phyloP scores from a whole-genome alignment of 345 rosid genomes.

The Microthlaspi erraticum region DNA sequence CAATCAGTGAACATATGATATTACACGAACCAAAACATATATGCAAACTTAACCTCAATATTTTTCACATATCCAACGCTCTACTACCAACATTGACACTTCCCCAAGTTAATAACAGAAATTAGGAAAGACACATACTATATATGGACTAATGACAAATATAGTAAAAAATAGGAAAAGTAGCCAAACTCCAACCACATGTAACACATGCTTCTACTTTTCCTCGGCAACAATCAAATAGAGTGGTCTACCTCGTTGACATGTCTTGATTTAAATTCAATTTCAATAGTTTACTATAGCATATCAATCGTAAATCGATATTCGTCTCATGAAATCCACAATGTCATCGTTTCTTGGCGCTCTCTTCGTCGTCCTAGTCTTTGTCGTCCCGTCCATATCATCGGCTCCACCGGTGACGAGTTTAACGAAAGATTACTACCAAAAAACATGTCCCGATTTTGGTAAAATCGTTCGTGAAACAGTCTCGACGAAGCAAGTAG shows the following conservation, averaged over 20 bases:
- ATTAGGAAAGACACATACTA: conserved; percentile 2
- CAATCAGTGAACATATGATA: neutral
- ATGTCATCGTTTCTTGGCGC: conserved; percentile 25
- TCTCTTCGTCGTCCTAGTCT: conserved; percentile 26
- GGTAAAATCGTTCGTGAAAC: conserved; percentile 49
- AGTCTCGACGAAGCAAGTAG: conserved; percentile 44
- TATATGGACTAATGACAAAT: conserved; percentile 15
- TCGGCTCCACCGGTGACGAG: conserved; percentile 3
- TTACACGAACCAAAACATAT: neutral
- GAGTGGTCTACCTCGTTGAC: conserved; percentile 23
- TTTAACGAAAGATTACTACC: conserved; percentile 49
- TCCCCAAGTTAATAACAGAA: neutral
- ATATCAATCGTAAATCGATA: conserved; percentile 3
- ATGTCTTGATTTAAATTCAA: conserved; percentile 21
- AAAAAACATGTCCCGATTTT: conserved; percentile 57
- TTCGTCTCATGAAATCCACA: conserved; percentile 10
- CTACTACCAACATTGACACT: conserved; percentile 5
- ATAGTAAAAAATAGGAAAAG: conserved; percentile 20
- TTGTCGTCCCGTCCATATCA: conserved; percentile 18
- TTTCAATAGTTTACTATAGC: conserved; percentile 1
- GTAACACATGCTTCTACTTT: conserved; percentile 22
- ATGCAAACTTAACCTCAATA: neutral
- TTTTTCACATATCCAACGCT: neutral
- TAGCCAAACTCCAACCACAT: conserved; percentile 28
- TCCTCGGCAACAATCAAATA: conserved; percentile 21